Conservation (phyloP, 495 filamentous ascomycete genomes). For the Pyrenula aspistea region DNA sequence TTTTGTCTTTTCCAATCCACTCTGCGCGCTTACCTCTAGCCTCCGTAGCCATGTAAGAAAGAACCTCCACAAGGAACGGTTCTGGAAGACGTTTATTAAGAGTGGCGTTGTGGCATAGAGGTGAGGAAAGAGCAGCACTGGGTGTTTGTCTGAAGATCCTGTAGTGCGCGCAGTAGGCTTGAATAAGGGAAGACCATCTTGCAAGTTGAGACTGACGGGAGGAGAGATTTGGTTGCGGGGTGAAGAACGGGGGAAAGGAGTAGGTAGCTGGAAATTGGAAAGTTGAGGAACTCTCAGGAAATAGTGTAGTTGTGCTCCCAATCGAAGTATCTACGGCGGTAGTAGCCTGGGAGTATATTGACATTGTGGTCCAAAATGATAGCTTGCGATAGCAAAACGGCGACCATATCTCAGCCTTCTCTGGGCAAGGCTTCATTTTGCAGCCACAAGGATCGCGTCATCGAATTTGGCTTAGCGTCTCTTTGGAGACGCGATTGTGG, state of each 20-base stretch:
- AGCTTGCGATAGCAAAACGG: background rate
- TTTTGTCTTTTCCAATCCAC: slow-evolving; percentile 40
- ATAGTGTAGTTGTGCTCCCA: slow-evolving; percentile 9
- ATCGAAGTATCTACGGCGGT: background rate
- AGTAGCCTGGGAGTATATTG: background rate
- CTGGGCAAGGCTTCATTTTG: background rate
- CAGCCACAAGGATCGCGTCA: background rate
- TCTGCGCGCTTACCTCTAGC: slow-evolving; percentile 52
- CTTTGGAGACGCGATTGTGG: background rate
- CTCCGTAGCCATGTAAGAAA: slow-evolving; percentile 60
- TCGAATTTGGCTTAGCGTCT: background rate
- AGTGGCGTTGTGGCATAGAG: slow-evolving; percentile 43
- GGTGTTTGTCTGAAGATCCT: slow-evolving; percentile 59
- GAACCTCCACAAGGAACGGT: slow-evolving; percentile 50
- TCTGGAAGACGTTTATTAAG: slow-evolving; percentile 44
- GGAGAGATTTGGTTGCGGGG: slow-evolving; percentile 58
- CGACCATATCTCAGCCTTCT: background rate
- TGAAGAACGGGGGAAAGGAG: slow-evolving; percentile 47
- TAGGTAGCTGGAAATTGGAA: slow-evolving; percentile 33
- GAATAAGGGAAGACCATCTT: slow-evolving; percentile 79
- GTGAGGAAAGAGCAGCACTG: slow-evolving; percentile 42
- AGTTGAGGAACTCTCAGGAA: slow-evolving; percentile 1
- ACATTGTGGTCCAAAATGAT: background rate
- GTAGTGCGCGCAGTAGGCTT: slow-evolving; percentile 69
- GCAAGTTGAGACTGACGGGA: slow-evolving; percentile 67